A percentile compares a stretch with the other conserved stretches of the same genome.
Conservation (phyloP, 176 grass and related monocot genomes). For the Carex pumila region DNA sequence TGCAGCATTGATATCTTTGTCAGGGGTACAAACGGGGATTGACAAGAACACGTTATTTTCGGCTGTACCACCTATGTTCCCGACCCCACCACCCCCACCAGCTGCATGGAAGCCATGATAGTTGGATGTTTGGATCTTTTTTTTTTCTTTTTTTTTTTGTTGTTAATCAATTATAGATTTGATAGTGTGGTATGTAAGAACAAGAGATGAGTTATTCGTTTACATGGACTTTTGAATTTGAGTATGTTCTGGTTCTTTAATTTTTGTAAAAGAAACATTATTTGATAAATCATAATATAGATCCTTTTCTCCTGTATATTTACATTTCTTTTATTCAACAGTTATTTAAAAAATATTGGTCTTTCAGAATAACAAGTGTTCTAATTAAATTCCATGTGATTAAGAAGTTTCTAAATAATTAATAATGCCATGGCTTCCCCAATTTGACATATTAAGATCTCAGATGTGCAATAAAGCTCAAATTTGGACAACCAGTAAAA, state of each 20-base stretch:
- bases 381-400: not conserved
- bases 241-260: constrained; percentile 49
- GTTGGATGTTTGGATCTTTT: constrained; percentile 25
- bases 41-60: constrained; percentile 95
- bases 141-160: not conserved
- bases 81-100: constrained; percentile 64
- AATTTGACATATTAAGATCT: not conserved
- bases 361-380: not conserved
- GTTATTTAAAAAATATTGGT: not conserved
- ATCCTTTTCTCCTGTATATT: constrained; percentile 24
- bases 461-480: not conserved
- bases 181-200: constrained; percentile 57
- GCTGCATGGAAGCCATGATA: constrained; percentile 75
- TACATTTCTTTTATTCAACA: not conserved
- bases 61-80: constrained; percentile 85
- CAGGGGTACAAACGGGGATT: constrained; percentile 39
- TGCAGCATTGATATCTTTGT: constrained; percentile 70
- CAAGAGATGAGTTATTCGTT: constrained; percentile 41
- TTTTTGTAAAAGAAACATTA: constrained; percentile 60
- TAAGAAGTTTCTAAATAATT: not conserved
- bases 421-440: not conserved
- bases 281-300: constrained; percentile 60
- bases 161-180: constrained; percentile 34
- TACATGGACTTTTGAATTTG: constrained; percentile 33
- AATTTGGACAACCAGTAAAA: constrained; percentile 6